Percentiles rank a stretch among this genome's conserved stretches.
Conservation (phyloP, 345 rosid genomes). For the Kernera saxatilis region DNA sequence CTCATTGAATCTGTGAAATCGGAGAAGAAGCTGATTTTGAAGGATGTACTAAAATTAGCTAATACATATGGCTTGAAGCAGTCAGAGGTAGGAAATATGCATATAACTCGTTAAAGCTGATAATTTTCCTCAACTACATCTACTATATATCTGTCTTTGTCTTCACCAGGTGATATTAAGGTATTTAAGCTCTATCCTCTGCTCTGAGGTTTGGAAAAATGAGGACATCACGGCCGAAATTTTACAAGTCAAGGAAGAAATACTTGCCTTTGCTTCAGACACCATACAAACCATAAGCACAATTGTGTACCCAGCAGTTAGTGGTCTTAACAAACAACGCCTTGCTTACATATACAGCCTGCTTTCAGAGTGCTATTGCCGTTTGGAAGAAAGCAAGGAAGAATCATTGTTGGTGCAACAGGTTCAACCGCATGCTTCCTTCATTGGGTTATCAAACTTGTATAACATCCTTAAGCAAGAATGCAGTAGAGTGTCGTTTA, state of each 20-base stretch:
- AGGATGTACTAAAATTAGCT: slow-evolving; percentile 56
- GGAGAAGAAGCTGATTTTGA: slow-evolving; percentile 73
- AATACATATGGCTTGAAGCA: slow-evolving; percentile 57
- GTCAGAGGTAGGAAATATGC: slow-evolving; percentile 48
- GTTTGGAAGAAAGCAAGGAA: slow-evolving; percentile 47
- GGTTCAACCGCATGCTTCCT: slow-evolving; percentile 30
- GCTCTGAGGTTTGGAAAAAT: slow-evolving; percentile 75
- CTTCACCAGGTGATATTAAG: slow-evolving; percentile 56
- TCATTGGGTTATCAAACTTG: slow-evolving; percentile 37
- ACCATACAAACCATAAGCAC: slow-evolving; percentile 53
- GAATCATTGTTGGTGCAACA: slow-evolving; percentile 25
- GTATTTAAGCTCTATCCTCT: slow-evolving; percentile 58
- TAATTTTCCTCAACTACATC: neutral
- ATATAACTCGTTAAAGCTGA: neutral
- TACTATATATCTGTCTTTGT: neutral
- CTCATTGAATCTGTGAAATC: slow-evolving; percentile 59
- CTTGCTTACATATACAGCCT: slow-evolving; percentile 71
- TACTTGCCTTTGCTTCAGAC: slow-evolving; percentile 53
- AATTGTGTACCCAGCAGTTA: slow-evolving; percentile 68
- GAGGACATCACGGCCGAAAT: slow-evolving; percentile 75
- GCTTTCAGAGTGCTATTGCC: slow-evolving; percentile 67
- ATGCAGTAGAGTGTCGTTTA: slow-evolving; percentile 72
- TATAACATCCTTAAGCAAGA: slow-evolving; percentile 67
- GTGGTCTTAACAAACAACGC: slow-evolving; percentile 77
- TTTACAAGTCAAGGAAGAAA: slow-evolving; percentile 55